Evolutionary conservation across 2,329 filamentous ascomycete species (phyloP), one percentile per base, ranked within the genome.

Genomic region (Aspergillus intermedius): DNA sequence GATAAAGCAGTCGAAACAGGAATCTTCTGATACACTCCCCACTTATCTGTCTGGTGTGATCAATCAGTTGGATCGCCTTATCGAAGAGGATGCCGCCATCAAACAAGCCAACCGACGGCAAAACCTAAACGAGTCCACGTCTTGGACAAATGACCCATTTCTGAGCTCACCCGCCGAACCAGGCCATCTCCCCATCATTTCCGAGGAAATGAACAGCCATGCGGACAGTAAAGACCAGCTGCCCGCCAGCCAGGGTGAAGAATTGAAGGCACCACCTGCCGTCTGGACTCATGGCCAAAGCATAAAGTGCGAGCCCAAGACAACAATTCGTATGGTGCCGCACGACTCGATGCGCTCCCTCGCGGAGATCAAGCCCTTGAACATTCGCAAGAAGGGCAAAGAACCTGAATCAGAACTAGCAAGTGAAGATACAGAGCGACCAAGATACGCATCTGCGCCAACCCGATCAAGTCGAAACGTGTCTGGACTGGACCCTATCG

Each of bases 31-130:
- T 56, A 74, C 58, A 62, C 70, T 66, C 65, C 76, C 52, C 15
- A 69, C 71, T 4, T 77, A 81, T 50, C 72, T 84, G 39, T 74
- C 79, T 28, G 77, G 81, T 42, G 76, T 86, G 21, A 77, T 86
- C 42, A 74, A 74, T 7, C 77, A 83, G 52, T 71, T 84, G 10
- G 80, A 83, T 62, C 73, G 74, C 15, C 66, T 82, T 22, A 79
- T 83, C 53, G 66, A 76, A 44, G 73, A 68, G 45, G 63, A 66
- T 10, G 53, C 37, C 4, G 17, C 37, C 60, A n/a, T 39, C 32
- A 3, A 50, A 47, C 21, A 50, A 55, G 32, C 51, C 28, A 40
- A 40, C 3, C 30, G 21, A 6, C n/a, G 17, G 10, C 35, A 47
- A 7, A 48, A 44, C 1, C 12, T 48, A 2, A 49, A 59, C 2